Evolutionary conservation across 2,329 filamentous ascomycete species (phyloP).

Genomic region (Diaporthe sp.): DNA sequence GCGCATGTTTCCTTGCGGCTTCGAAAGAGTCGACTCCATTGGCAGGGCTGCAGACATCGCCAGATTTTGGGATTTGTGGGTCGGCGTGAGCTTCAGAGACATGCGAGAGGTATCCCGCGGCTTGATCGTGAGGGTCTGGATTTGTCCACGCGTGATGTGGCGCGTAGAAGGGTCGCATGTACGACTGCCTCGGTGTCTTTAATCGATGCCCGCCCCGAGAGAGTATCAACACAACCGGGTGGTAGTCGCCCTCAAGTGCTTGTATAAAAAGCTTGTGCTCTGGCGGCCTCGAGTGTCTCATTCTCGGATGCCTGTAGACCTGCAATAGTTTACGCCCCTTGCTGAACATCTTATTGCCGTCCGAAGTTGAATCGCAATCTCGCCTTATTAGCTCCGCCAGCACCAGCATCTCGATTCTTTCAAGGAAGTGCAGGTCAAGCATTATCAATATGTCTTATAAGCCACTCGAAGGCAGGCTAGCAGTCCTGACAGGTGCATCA

Average conservation of each 20-base stretch:
- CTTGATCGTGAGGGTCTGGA: background rate
- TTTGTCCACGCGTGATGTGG: conserved; percentile 10
- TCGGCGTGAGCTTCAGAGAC: background rate
- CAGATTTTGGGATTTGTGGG: conserved; percentile 21
- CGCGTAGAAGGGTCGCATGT: conserved; percentile 6
- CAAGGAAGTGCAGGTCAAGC: background rate
- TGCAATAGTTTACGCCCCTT: background rate
- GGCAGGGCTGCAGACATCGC: conserved; percentile 8
- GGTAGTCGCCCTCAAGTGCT: background rate
- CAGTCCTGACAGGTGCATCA: conserved; percentile 6
- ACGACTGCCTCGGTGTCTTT: background rate
- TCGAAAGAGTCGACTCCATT: background rate
- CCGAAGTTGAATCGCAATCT: background rate
- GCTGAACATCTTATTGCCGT: background rate
- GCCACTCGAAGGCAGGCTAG: background rate
- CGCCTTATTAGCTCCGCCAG: too few species aligned
- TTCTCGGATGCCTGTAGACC: background rate
- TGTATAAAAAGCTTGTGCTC: background rate
- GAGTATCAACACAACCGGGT: background rate
- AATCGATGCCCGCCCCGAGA: background rate
- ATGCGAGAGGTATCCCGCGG: background rate
- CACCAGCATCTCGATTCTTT: background rate
- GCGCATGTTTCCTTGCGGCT: conserved; percentile 2
- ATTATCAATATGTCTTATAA: background rate
- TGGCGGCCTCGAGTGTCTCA: background rate